Evolutionary conservation across 2,329 filamentous ascomycete genomes (phyloP), one percentile per base, ranked within the genome.

Genomic region (Shiraia sp.): DNA sequence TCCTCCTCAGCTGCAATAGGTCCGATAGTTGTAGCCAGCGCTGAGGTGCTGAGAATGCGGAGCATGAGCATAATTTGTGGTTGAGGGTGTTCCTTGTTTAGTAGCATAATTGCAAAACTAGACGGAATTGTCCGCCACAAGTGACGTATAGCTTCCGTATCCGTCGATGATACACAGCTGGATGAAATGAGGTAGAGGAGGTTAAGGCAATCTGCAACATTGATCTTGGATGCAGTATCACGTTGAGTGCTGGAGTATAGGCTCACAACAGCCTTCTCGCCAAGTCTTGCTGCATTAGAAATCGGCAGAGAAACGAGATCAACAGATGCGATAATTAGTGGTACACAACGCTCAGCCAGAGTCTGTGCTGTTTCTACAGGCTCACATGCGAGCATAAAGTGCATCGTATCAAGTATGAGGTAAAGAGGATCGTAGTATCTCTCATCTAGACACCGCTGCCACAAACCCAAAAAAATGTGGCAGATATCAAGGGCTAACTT

Each of bases 71-170:
- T 70, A 38, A 88, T 84, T 35, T 89, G 83, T 2, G 74, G 65
- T 0, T 82, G 70, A 1, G 80, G 79, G 46, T 90, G 86, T 40
- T 83, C 83, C 22, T 80, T 80, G 45, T 80, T 83, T 1, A 92
- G 75, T 55, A 88, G 79, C 40, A 87, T 73, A 10, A 88, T 69
- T 8, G 86, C 78, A 49, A 87, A 83, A 31, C 87, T 80, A 16
- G 82, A 78, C 3, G 84, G 79, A 46, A 90, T 80, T 26, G 76
- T 69, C 45, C 75, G 78, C 88, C 88, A 93, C 56, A 90, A 87
- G 10, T 59, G 66, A 12, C 60, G 62, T 2, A 75, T 70, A 2
- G 68, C 65, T 13, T 74, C 70, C 17, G 72, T 49, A 4, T 56
- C 52, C 58, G 68, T 33, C 2, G 49, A 52, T 59, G 68, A 53